Base-by-base conservation (phyloP, 1,284 basidiomycete genomes). In the Exsudoporus floridanus region DNA sequence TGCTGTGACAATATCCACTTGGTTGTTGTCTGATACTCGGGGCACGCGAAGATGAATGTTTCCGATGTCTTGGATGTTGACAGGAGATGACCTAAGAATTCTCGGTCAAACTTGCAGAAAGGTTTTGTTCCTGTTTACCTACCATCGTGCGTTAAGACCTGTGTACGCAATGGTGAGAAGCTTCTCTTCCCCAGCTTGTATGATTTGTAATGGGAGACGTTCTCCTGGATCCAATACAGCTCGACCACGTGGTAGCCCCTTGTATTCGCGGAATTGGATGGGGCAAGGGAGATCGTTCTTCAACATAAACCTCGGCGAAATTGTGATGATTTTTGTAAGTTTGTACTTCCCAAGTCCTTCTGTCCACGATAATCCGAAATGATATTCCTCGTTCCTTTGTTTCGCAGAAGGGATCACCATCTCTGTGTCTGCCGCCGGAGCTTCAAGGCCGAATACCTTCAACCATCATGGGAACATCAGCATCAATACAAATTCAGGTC, bases 341-440 rank as follows among this genome's bases (percentile, higher is more conserved):
- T 98, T 98, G 74, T 98, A 99, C 78, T 95, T 97, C 43, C 97
- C 97, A 25, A 90, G 74, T 5, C 96, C 96, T 69, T 98, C 95
- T 19, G 84, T 81, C 81, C 97, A 98, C 5, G 94, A 96, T 46
- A 99, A 67, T 7, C 97, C 97, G 34, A 94, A 74, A 64, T 95
- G 92, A 55, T 89, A 81, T 68, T 95, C 90, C 47, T 90, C 87
- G n/a, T 82, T 74, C 61, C 81, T 88, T 52, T 82, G 82, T 34
- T 77, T 78, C 42, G 81, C 76, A 3, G 88, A 86, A 3, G 86
- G 79, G 57, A 95, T 81, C 40, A 88, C 82, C 48, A 99, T 78
- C 57, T 90, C 88, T 50, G 87, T 90, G 62, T 98, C 94, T 8
- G 95, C 94, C 1, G 90, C 83, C 25, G 95, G 88, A 3, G 95